Evolutionary conservation across 1,139 yeast species (phyloP).

Genomic region (Scheffersomyces illinoinensis): DNA sequence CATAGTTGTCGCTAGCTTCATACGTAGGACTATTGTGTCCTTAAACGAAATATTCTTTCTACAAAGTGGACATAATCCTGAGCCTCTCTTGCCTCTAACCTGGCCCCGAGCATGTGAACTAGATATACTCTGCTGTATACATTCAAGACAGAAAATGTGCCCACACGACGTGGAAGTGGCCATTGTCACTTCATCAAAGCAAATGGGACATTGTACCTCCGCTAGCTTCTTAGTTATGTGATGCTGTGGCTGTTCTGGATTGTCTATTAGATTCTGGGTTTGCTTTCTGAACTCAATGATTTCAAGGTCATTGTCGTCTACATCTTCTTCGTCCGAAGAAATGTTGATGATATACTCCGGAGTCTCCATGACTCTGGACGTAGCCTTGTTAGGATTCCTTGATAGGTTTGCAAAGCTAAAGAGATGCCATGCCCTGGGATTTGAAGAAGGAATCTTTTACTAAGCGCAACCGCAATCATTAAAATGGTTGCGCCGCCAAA

Average conservation of each 20-base stretch:
- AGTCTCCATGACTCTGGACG: neutral
- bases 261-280: slow-evolving; percentile 35
- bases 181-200: slow-evolving; percentile 41
- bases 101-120: slow-evolving; percentile 49
- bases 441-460: neutral
- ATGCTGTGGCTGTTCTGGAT: slow-evolving; percentile 23
- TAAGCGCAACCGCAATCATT: neutral
- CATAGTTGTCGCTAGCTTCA: slow-evolving; percentile 22
- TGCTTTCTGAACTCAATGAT: slow-evolving; percentile 39
- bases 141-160: slow-evolving; percentile 47
- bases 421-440: neutral
- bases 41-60: slow-evolving; percentile 41
- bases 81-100: slow-evolving; percentile 32
- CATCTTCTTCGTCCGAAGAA: slow-evolving; percentile 29
- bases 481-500: neutral
- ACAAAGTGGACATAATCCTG: slow-evolving; percentile 49
- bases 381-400: neutral
- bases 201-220: slow-evolving; percentile 47
- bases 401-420: neutral
- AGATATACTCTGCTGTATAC: slow-evolving; percentile 43
- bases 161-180: slow-evolving; percentile 50
- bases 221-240: slow-evolving; percentile 32
- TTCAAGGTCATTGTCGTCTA: slow-evolving; percentile 38
- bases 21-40: slow-evolving; percentile 38
- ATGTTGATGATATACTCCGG: slow-evolving; percentile 22